These are phyloP conservation scores for Vararia minispora DNA, from an alignment of 768 basidiomycete genomes.

Conservation along the genomic window DNA sequence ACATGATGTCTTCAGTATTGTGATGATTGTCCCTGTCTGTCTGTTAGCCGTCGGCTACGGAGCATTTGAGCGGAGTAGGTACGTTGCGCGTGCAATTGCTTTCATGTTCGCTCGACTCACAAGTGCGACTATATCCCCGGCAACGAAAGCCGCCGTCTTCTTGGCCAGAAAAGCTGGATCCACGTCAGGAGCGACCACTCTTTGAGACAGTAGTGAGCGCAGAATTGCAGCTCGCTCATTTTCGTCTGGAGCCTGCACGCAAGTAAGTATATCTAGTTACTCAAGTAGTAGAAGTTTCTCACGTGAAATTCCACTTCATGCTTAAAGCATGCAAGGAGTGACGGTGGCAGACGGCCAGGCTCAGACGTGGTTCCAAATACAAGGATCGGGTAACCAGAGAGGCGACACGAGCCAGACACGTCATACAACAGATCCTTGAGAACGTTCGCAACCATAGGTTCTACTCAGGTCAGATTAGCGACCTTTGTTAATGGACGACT, in stretches of 20 bases:
- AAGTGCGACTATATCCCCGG: conserved; percentile 68
- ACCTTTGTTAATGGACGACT: neutral
- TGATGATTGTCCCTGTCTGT: conserved; percentile 14
- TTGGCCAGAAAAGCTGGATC: conserved; percentile 60
- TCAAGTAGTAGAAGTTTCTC: conserved; percentile 6
- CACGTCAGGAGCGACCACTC: conserved; percentile 60
- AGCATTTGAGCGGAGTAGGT: neutral
- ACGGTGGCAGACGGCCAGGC: conserved; percentile 47
- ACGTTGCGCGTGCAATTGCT: conserved; percentile 38
- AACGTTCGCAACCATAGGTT: conserved; percentile 41
- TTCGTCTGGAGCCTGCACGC: conserved; percentile 68
- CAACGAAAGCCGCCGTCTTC: conserved; percentile 86
- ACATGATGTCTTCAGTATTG: conserved; percentile 18
- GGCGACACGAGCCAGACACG: conserved; percentile 43
- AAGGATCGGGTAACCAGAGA: conserved; percentile 61
- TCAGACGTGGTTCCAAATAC: conserved; percentile 67
- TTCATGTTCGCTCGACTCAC: conserved; percentile 44
- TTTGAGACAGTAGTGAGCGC: conserved; percentile 27
- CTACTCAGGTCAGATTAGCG: conserved; percentile 25
- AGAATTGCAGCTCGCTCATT: conserved; percentile 57
- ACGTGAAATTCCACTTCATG: conserved; percentile 76
- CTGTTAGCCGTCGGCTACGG: neutral
- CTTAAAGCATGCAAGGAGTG: conserved; percentile 67
- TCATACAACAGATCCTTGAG: conserved; percentile 54
- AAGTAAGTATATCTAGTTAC: neutral